Conservation (phyloP, 805 yeast species). For the Ogataea trehaloabstinens region DNA sequence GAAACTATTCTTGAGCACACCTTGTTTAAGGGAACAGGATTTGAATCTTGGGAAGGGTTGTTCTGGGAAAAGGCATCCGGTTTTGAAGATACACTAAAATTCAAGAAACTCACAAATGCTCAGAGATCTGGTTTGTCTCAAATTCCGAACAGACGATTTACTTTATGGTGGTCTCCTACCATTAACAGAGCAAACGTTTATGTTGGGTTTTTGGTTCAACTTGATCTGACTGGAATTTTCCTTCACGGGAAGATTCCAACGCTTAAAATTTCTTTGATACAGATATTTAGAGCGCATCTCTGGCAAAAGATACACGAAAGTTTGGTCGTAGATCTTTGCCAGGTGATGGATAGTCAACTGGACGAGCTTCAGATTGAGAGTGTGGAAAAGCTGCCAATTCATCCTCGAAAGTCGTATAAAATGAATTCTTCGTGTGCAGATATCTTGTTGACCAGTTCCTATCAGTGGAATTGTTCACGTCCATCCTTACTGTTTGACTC, state of each 20-base stretch:
- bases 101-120: constrained; percentile 93
- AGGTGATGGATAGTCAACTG: constrained; percentile 83
- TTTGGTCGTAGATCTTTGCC: constrained; percentile 89
- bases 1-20: constrained; percentile 96
- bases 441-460: constrained; percentile 68
- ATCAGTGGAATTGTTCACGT: constrained; percentile 77
- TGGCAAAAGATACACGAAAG: constrained; percentile 99
- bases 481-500: constrained; percentile 80
- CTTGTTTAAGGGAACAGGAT: constrained; percentile 93
- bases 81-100: constrained; percentile 92
- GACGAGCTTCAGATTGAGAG: constrained; percentile 79
- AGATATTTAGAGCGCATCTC: constrained; percentile 93
- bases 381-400: constrained; percentile 89
- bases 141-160: constrained; percentile 95
- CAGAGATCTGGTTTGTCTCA: constrained; percentile 96
- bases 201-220: constrained; percentile 94
- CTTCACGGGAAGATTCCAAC: constrained; percentile 98
- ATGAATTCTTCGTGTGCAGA: constrained; percentile 97
- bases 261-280: constrained; percentile 89
- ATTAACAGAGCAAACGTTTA: constrained; percentile 97
- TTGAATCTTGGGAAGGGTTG: constrained; percentile 96
- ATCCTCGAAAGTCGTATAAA: constrained; percentile 94
- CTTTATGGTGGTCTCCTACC: constrained; percentile 99
- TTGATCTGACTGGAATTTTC: constrained; percentile 95
- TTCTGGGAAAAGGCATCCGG: constrained; percentile 99